Conservation (phyloP, 306 rosid species). For the Casuarina cunninghamiana region DNA sequence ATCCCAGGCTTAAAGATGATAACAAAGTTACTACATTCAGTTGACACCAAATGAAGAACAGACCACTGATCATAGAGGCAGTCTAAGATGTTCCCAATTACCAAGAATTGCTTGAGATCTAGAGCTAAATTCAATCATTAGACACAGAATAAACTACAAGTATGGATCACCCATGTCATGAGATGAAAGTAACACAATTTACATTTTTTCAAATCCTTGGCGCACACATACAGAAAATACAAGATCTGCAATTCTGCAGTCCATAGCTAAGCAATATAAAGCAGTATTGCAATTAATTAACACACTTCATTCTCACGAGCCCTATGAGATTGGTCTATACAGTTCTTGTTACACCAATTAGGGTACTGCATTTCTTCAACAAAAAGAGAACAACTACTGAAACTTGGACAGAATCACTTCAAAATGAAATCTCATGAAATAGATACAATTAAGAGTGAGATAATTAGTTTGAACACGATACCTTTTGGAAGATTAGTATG, state of each 20-base stretch:
- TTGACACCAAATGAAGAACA: slow-evolving; percentile 9
- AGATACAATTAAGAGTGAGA: slow-evolving; percentile 10
- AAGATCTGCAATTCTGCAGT: not conserved
- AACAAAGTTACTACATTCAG: not conserved
- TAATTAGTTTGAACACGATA: slow-evolving; percentile 37
- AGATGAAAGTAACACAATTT: not conserved
- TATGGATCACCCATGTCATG: not conserved
- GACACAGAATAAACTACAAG: not conserved
- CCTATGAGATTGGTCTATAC: not conserved
- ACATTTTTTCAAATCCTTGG: not conserved
- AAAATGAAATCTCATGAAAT: slow-evolving; percentile 15
- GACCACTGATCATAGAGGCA: slow-evolving; percentile 10
- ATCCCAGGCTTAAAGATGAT: slow-evolving; percentile 8
- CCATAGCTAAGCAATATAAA: not conserved
- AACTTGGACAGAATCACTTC: slow-evolving; percentile 9
- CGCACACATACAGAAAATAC: slow-evolving; percentile 1
- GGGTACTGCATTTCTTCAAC: slow-evolving; percentile 3
- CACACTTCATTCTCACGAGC: not conserved
- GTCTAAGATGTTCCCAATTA: not conserved
- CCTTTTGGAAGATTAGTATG: slow-evolving; percentile 70
- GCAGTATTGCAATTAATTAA: not conserved
- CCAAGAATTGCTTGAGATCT: not conserved
- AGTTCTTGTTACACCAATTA: not conserved
- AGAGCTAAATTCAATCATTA: not conserved
- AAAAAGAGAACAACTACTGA: not conserved